Conservation (phyloP, 352 stramenopile species). For the Phytophthora litchii region DNA sequence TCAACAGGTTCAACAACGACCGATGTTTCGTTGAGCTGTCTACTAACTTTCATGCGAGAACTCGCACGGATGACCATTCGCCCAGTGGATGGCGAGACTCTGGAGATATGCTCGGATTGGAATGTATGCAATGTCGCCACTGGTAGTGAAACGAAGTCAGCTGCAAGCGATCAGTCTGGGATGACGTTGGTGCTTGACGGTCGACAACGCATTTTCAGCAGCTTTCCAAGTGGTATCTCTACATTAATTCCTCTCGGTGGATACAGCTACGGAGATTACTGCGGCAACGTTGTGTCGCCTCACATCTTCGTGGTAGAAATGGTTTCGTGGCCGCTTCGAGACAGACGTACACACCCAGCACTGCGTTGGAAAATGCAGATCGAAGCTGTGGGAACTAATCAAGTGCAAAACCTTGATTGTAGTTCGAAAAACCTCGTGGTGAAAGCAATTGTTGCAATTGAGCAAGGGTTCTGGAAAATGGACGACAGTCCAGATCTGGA, state of each 20-base stretch:
- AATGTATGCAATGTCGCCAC: constrained; percentile 14
- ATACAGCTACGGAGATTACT: constrained; percentile 52
- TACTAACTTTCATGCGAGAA: constrained; percentile 42
- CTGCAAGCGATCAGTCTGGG: constrained; percentile 7
- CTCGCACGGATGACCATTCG: constrained; percentile 32
- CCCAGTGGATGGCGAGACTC: constrained; percentile 20
- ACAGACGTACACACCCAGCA: constrained; percentile 3
- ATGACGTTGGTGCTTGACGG: constrained; percentile 50
- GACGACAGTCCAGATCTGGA: constrained; percentile 6
- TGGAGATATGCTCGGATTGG: constrained; percentile 31
- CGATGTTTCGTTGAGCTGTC: constrained; percentile 26
- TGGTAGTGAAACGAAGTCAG: neutral
- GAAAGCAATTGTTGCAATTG: constrained; percentile 25
- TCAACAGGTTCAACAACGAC: constrained; percentile 11
- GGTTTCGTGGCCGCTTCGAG: constrained; percentile 23
- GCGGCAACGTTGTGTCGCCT: constrained; percentile 35
- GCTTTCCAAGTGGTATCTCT: constrained; percentile 52
- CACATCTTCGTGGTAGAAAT: constrained; percentile 48
- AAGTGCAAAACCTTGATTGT: neutral
- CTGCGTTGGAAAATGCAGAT: constrained; percentile 36
- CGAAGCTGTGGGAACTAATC: constrained; percentile 4
- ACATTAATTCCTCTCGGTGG: constrained; percentile 39
- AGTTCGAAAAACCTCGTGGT: constrained; percentile 6
- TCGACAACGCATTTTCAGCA: constrained; percentile 43
- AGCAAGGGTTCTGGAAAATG: constrained; percentile 15